Evolutionary conservation across 768 basidiomycete species (phyloP).

Genomic region (Hypsizygus marmoreus): DNA sequence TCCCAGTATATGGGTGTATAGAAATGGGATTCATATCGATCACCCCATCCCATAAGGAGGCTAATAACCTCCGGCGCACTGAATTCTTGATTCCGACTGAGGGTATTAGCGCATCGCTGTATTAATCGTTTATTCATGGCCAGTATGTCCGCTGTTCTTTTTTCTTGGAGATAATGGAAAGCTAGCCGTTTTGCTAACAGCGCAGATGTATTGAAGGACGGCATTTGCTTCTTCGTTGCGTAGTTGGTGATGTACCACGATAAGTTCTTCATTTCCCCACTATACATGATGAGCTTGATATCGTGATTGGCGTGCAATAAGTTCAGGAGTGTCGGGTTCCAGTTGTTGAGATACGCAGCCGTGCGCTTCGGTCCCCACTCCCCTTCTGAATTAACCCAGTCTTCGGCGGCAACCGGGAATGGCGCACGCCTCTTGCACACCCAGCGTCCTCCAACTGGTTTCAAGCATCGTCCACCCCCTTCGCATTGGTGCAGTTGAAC

Average conservation of each 20-base stretch:
- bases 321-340: conserved; percentile 24
- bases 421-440: conserved; percentile 38
- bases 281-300: conserved; percentile 37
- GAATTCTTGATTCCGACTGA: conserved; percentile 38
- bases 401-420: conserved; percentile 19
- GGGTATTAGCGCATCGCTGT: conserved; percentile 29
- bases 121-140: conserved; percentile 30
- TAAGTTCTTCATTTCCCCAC: conserved; percentile 30
- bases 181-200: conserved; percentile 32
- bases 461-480: conserved; percentile 22
- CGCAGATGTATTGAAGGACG: conserved; percentile 36
- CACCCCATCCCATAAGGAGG: conserved; percentile 46
- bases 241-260: conserved; percentile 42
- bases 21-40: conserved; percentile 35
- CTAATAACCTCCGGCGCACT: conserved; percentile 37
- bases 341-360: conserved; percentile 27
- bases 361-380: conserved; percentile 28
- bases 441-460: conserved; percentile 7
- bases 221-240: conserved; percentile 39
- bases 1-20: conserved; percentile 39
- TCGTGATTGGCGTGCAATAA: conserved; percentile 37
- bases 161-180: conserved; percentile 21
- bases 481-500: conserved; percentile 37
- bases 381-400: conserved; percentile 26
- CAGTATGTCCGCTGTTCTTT: conserved; percentile 8